Percentiles rank a stretch among this genome's conserved stretches.
Evolutionary conservation across 2,329 filamentous ascomycete genomes (phyloP).

Genomic region (Ramularia endophylla): DNA sequence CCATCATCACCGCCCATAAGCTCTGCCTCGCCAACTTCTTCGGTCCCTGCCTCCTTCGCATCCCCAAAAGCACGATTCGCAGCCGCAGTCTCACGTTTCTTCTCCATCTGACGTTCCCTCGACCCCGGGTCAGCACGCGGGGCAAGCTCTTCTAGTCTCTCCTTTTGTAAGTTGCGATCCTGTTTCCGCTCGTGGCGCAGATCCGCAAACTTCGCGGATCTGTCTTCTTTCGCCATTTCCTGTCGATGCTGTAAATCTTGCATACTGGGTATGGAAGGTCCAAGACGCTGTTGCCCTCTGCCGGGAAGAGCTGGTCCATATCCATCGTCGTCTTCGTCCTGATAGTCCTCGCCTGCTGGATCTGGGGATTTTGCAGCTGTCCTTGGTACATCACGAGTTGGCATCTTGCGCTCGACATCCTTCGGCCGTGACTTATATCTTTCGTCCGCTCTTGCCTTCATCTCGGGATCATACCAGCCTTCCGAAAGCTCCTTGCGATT

Average conservation of each 20-base stretch:
- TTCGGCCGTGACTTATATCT: slow-evolving; percentile 17
- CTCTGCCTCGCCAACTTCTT: slow-evolving; percentile 65
- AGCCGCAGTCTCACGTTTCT: slow-evolving; percentile 66
- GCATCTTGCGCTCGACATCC: slow-evolving; percentile 3
- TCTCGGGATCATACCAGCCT: slow-evolving; percentile 87
- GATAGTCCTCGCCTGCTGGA: slow-evolving; percentile 33
- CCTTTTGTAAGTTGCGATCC: slow-evolving; percentile 63
- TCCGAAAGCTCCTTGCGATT: slow-evolving; percentile 81
- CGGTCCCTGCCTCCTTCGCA: slow-evolving; percentile 55
- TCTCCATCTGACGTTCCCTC: slow-evolving; percentile 79
- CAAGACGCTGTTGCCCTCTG: slow-evolving; percentile 34
- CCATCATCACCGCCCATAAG: slow-evolving; percentile 68
- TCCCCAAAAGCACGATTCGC: slow-evolving; percentile 69
- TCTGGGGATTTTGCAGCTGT: not conserved
- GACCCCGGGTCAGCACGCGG: slow-evolving; percentile 80
- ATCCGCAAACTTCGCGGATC: slow-evolving; percentile 40
- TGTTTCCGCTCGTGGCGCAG: slow-evolving; percentile 57
- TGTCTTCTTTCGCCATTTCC: slow-evolving; percentile 49
- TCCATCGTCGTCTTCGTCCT: slow-evolving; percentile 53
- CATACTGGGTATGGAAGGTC: slow-evolving; percentile 60
- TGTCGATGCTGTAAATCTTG: slow-evolving; percentile 64
- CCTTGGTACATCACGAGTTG: too few relatives aligned
- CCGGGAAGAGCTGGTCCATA: slow-evolving; percentile 49
- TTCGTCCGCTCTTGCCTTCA: slow-evolving; percentile 50
- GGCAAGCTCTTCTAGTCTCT: slow-evolving; percentile 70